Evolutionary conservation across 1,139 yeast genomes (phyloP), one percentile per base, ranked within the genome.

Genomic region (Yarrowia galli): DNA sequence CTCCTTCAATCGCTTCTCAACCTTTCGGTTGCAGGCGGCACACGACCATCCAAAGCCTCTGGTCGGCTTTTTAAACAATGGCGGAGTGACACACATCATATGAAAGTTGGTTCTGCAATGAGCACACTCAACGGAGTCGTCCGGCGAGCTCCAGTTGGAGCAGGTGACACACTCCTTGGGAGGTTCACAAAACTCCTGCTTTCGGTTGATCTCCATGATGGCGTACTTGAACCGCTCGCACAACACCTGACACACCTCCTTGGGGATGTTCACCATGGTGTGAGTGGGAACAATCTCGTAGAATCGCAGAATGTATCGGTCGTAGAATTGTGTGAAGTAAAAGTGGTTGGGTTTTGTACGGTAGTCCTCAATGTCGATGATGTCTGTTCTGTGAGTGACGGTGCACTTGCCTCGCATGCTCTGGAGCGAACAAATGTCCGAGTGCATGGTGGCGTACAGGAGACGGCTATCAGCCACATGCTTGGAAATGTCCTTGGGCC

Each of bases 1-100:
- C 46, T 67, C 54, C 18, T 46, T 68, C 7, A 42, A 67, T 32
- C 70, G 71, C 67, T 73, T 78, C 32, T 73, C 71, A 22, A 74
- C 69, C 51, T 69, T 71, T 28, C 71, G 65, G 22, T 90, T 83
- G 78, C 98, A 92, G 2, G 81, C 77, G 28, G 92, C 95, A 81
- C 98, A 93, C n/a, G 92, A 84, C 98, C 98, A 93, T 8, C 92
- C 91, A 75, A 92, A 90, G 0, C 97, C 97, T 69, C 97, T 80
- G 63, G 92, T 88, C 0, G 97, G 98, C 73, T 91, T 91, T 72
- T 86, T 85, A 67, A 85, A 76, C 56, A 92, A 78, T 0, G 98
- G 98, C 0, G 98, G 97, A 70, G 89, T 92, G 63, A 93, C 84
- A 76, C 98, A 93, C 63, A 85, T 81, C 87, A 92, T 86, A 79